Base-by-base conservation (phyloP, 2,329 filamentous ascomycete species). In the Fusarium anthophilum region DNA sequence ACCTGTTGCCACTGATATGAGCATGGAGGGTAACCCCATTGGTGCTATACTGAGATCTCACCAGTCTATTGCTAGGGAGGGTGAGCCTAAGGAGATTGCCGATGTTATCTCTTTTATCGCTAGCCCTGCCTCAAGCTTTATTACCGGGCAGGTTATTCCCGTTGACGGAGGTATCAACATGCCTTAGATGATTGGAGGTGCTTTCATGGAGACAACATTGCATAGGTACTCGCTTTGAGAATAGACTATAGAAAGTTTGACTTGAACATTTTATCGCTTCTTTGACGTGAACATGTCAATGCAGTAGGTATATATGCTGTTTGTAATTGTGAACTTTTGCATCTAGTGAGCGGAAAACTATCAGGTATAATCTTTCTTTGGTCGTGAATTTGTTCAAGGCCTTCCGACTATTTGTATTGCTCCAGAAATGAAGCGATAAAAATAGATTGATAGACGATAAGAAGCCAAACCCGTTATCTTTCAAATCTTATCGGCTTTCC, bases 141-240 rank as follows among this genome's bases (percentile, higher is more conserved):
- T 68, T 7, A 68, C 65, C 10, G 65, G 65, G 2, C 65, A 68
- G 13, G 63, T 68, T 17, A 53, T 68, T 11, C 65, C 65, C 22
- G 65, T 68, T 1, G 65, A 68, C 8, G 65, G 65, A 24, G 65
- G 65, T 5, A 68, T 68, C 11, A 11, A 53, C 3, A 68, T 67
- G 54, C 63, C 65, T 10, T 68, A 12, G 22, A 14, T 3, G 2
- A 18, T 2, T 18, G 6, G 11, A 37, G n/a, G 2, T 11, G 11
- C 12, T 18, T 4, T 30, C 9, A 20, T 28, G 14, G 7, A 58
- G 7, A 22, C 11, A 18, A 0, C 12, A 5, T 1, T n/a, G 9
- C 3, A 35, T 13, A 28, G 15, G 14, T 11, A 13, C 4, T 28
- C 9, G 24, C 6, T 30, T 50, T 30, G 24, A 58, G 32, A 37